These are phyloP conservation scores for Stagonosporopsis chrysanthemi DNA, from an alignment of 2,329 filamentous ascomycete genomes.

Conservation along the genomic window DNA sequence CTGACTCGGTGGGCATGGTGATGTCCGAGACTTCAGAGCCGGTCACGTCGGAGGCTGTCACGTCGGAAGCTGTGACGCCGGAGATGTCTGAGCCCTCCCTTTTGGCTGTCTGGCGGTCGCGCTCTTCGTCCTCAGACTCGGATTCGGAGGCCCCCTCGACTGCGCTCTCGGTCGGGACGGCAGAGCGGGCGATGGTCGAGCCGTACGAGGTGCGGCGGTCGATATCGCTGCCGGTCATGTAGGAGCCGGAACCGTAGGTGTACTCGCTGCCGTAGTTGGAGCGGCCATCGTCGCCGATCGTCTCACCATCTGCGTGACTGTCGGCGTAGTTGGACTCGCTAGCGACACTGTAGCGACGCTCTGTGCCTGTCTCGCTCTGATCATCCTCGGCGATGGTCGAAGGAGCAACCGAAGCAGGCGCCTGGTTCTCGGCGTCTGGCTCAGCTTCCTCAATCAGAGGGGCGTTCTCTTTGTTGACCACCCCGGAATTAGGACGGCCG, in stretches of 20 bases:
- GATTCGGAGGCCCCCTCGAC: conserved; percentile 42
- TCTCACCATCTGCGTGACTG: conserved; percentile 46
- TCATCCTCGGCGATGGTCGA: conserved; percentile 41
- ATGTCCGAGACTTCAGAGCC: conserved; percentile 32
- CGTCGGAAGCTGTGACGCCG: conserved; percentile 25
- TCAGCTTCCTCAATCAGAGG: conserved; percentile 54
- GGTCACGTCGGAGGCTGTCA: conserved; percentile 10
- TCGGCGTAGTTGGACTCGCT: conserved; percentile 44
- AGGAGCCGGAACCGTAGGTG: conserved; percentile 58
- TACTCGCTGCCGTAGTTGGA: conserved; percentile 55
- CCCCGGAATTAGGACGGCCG: conserved; percentile 38
- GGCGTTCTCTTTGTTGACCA: conserved; percentile 59
- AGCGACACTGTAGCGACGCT: conserved; percentile 49
- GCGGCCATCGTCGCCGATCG: conserved; percentile 46
- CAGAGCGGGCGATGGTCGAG: conserved; percentile 46
- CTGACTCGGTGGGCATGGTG: conserved; percentile 41
- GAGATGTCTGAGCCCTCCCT: conserved; percentile 39
- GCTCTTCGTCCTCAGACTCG: conserved; percentile 37
- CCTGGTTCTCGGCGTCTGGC: conserved; percentile 39
- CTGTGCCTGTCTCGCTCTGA: conserved; percentile 50
- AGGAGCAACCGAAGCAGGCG: conserved; percentile 23
- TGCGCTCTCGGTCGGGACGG: conserved; percentile 37
- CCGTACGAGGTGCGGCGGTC: conserved; percentile 55
- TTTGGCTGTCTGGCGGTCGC: conserved; percentile 40
- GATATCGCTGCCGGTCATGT: conserved; percentile 58